These are phyloP conservation scores for Taxawa tesnikishii DNA, from an alignment of 2,329 filamentous ascomycete species.

Conservation along the genomic window DNA sequence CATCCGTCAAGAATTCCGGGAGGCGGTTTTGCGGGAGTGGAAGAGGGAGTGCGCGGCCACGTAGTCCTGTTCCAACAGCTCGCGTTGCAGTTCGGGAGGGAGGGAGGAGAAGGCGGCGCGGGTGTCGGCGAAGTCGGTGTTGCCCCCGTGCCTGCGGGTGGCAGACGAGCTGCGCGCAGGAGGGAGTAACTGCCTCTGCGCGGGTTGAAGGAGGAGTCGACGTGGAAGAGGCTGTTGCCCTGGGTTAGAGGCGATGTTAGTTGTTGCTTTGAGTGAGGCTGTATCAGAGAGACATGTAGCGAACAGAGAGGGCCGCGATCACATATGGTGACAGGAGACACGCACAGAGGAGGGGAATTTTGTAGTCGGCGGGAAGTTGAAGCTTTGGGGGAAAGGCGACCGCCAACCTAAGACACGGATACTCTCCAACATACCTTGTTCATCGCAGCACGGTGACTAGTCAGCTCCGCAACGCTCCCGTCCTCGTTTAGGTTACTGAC, in stretches of 20 bases:
- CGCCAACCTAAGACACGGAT: no score
- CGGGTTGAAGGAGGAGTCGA: constrained; percentile 44
- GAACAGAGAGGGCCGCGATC: no score
- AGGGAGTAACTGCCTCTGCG: constrained; percentile 41
- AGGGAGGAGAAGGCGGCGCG: constrained; percentile 39
- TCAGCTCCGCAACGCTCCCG: constrained; percentile 28
- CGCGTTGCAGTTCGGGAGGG: constrained; percentile 19
- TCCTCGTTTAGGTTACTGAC: constrained; percentile 42
- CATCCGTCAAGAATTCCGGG: constrained; percentile 36
- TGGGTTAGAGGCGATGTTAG: constrained; percentile 10
- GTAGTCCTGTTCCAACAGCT: constrained; percentile 28
- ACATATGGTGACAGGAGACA: no score
- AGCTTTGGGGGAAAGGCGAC: no score
- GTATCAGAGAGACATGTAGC: no score
- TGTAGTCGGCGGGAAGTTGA: no score
- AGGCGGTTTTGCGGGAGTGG: constrained; percentile 40
- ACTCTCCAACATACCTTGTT: constrained; percentile 14
- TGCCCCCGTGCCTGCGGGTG: constrained; percentile 34
- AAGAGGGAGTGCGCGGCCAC: constrained; percentile 39
- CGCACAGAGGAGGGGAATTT: no score
- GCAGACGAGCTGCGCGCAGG: constrained; percentile 37
- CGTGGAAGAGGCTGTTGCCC: constrained; percentile 42
- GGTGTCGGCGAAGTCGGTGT: constrained; percentile 43
- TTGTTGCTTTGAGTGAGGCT: no score
- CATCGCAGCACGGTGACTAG: constrained; percentile 22